These are phyloP conservation scores for Magnolia changhungtana DNA, from an alignment of 164 flowering plant species.

Conservation along the genomic window DNA sequence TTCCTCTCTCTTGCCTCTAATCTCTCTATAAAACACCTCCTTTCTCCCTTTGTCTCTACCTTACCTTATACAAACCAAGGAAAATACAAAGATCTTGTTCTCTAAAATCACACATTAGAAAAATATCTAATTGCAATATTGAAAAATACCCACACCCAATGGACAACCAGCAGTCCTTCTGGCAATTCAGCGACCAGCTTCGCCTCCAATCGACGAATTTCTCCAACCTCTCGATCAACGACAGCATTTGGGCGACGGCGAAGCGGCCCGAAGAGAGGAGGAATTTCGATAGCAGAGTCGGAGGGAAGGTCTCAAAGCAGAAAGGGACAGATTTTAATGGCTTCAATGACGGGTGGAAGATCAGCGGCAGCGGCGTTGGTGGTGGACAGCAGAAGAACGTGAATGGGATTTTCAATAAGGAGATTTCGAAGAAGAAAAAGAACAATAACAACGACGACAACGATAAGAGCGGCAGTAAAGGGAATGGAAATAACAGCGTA, in stretches of 20 bases:
- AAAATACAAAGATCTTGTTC: neutral
- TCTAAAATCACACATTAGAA: neutral
- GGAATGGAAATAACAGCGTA: slow-evolving; percentile 20
- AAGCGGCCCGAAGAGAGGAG: slow-evolving; percentile 51
- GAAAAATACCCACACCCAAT: slow-evolving; percentile 13
- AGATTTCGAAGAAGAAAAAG: slow-evolving; percentile 11
- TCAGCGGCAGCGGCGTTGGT: slow-evolving; percentile 9
- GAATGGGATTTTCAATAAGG: slow-evolving; percentile 75
- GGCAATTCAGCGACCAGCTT: slow-evolving; percentile 89
- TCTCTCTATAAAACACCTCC: neutral
- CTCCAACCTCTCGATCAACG: slow-evolving; percentile 66
- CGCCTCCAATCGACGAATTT: slow-evolving; percentile 48
- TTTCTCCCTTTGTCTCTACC: neutral
- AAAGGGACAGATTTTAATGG: slow-evolving; percentile 26
- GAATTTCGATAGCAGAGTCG: slow-evolving; percentile 68
- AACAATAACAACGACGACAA: slow-evolving; percentile 17
- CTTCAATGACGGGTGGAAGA: slow-evolving; percentile 54
- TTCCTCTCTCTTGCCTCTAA: slow-evolving; percentile 11
- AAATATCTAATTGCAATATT: too few relatives aligned
- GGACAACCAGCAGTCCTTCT: slow-evolving; percentile 75
- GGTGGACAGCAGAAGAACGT: slow-evolving; percentile 10
- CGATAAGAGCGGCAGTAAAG: slow-evolving; percentile 12
- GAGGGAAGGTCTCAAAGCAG: slow-evolving; percentile 30
- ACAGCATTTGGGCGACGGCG: slow-evolving; percentile 61
- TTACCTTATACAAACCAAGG: slow-evolving; percentile 25